Evolutionary conservation across 768 basidiomycete genomes (phyloP).

Genomic region (Rhodotorula kratochvilovae): DNA sequence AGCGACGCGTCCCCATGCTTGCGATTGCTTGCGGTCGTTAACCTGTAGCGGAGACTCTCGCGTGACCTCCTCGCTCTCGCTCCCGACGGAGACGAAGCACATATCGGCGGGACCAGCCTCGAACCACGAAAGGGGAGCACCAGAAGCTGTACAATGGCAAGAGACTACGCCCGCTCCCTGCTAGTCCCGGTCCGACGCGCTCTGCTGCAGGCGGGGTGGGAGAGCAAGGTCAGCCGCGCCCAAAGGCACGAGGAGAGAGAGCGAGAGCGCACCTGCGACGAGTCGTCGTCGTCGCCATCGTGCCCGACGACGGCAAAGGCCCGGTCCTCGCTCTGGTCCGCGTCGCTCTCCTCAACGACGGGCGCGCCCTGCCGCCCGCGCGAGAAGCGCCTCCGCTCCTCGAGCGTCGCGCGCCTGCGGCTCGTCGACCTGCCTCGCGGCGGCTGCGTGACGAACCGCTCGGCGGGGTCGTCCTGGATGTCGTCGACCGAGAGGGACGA

Average conservation of each 20-base stretch:
- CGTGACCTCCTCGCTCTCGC: too few species aligned
- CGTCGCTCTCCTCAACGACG: slow-evolving; percentile 4
- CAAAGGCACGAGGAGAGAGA: neutral
- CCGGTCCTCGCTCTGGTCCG: slow-evolving; percentile 13
- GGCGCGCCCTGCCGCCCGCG: neutral
- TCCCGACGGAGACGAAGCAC: too few species aligned
- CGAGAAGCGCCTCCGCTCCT: neutral
- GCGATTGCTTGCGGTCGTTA: too few species aligned
- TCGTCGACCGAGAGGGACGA: slow-evolving; percentile 29
- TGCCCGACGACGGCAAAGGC: slow-evolving; percentile 32
- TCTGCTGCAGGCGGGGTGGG: neutral
- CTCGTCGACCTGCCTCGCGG: slow-evolving; percentile 1
- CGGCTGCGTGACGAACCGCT: slow-evolving; percentile 15
- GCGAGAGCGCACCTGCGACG: neutral
- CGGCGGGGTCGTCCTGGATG: slow-evolving; percentile 26
- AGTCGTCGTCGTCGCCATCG: slow-evolving; percentile 14
- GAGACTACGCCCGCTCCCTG: too few species aligned
- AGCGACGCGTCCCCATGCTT: too few species aligned
- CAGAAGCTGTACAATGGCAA: neutral
- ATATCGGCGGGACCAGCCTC: too few species aligned
- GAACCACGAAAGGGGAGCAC: too few species aligned
- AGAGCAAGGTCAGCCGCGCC: neutral
- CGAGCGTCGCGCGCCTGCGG: neutral
- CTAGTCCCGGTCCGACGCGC: neutral
- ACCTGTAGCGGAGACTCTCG: too few species aligned